Evolutionary conservation across 805 yeast species (phyloP).

Genomic region (Yarrowia hollandica): DNA sequence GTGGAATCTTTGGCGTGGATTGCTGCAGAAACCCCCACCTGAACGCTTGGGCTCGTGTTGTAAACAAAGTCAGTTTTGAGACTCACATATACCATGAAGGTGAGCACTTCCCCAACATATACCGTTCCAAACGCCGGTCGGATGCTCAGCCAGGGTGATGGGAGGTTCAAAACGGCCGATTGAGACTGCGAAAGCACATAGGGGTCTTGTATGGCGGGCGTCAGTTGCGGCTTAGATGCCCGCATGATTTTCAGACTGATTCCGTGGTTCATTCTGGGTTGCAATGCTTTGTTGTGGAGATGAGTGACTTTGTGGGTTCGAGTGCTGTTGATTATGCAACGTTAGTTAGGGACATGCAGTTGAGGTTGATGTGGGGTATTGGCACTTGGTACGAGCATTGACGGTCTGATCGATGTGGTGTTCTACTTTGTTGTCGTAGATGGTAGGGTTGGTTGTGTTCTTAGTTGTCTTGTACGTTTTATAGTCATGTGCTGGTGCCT

Average conservation of each 20-base stretch:
- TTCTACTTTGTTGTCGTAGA: too few species aligned
- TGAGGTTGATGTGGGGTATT: too few species aligned
- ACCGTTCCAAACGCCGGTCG: slow-evolving; percentile 38
- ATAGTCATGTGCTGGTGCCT: too few species aligned
- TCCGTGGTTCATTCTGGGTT: slow-evolving; percentile 5
- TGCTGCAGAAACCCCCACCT: slow-evolving; percentile 19
- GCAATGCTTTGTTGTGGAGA: background rate
- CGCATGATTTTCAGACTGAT: slow-evolving; percentile 38
- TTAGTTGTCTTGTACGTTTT: too few species aligned
- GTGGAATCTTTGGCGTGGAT: slow-evolving; percentile 14
- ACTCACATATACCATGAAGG: slow-evolving; percentile 35
- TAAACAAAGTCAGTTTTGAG: slow-evolving; percentile 12
- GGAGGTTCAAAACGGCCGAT: slow-evolving; percentile 17
- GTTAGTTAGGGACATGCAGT: background rate
- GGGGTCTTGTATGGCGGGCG: slow-evolving; percentile 31
- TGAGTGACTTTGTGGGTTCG: background rate
- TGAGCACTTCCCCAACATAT: slow-evolving; percentile 41
- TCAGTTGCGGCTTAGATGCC: slow-evolving; percentile 39
- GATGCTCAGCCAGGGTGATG: slow-evolving; percentile 23
- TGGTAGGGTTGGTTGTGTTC: too few species aligned
- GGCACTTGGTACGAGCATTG: too few species aligned
- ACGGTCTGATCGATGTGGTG: too few species aligned
- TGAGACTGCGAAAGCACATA: slow-evolving; percentile 18
- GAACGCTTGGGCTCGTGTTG: slow-evolving; percentile 7
- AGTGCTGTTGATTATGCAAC: background rate